Percentiles rank a stretch among this genome's conserved stretches.
phyloP scores from a whole-genome alignment of 129 eudicot genomes.

The Kitagawia praeruptora region DNA sequence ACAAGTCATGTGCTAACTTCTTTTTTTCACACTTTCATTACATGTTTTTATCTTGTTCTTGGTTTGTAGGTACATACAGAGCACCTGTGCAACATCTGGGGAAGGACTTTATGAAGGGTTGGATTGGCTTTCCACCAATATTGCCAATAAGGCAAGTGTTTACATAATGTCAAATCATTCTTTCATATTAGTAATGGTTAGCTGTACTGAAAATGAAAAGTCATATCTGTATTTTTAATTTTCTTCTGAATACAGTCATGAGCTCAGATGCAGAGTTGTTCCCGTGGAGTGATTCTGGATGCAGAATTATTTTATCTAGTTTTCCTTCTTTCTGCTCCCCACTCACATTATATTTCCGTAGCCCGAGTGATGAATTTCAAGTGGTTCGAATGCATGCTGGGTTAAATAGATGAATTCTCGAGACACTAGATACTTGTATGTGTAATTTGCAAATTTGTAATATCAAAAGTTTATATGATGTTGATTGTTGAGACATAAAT shows the following conservation, averaged over 20 bases:
- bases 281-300: constrained; percentile 31
- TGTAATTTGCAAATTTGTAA: constrained; percentile 6
- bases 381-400: constrained; percentile 23
- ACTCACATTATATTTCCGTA: background rate
- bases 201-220: background rate
- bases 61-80: constrained; percentile 91
- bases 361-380: too few relatives aligned
- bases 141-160: constrained; percentile 85
- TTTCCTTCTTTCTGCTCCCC: background rate
- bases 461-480: constrained; percentile 3
- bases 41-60: background rate
- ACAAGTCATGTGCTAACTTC: background rate
- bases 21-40: background rate
- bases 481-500: background rate
- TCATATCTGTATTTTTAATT: background rate
- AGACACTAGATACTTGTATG: constrained; percentile 7
- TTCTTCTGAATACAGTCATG: constrained; percentile 44
- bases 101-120: constrained; percentile 98
- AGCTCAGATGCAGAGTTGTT: constrained; percentile 25
- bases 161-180: background rate
- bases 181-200: background rate
- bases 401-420: constrained; percentile 16
- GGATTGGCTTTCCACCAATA: constrained; percentile 99
- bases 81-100: constrained; percentile 99
- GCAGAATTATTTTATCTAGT: constrained; percentile 44